These are phyloP conservation scores for Pseudodiploospora longispora DNA, from an alignment of 2,329 filamentous ascomycete species.

Conservation along the genomic window DNA sequence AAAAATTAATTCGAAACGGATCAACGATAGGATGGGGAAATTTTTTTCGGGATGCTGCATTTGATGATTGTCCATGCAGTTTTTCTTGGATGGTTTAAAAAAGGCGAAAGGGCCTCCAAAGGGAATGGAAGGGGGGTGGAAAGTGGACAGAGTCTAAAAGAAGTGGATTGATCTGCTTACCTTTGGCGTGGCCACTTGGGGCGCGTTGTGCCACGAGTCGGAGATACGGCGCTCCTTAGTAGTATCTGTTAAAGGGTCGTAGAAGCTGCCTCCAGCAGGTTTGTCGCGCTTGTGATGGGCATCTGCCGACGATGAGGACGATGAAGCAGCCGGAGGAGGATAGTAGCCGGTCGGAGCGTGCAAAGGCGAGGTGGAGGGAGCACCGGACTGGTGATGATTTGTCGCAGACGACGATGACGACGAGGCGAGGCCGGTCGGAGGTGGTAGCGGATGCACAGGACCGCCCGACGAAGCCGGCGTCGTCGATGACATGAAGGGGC, in stretches of 20 bases:
- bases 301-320: constrained; percentile 16
- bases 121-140: constrained; percentile 8
- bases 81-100: neutral
- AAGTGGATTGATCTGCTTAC: constrained; percentile 30
- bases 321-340: constrained; percentile 15
- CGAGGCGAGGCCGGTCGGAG: constrained; percentile 18
- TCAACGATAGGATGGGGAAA: constrained; percentile 2
- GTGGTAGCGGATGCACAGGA: constrained; percentile 22
- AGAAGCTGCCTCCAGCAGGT: constrained; percentile 38
- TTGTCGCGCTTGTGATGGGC: constrained; percentile 30
- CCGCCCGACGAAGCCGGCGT: constrained; percentile 19
- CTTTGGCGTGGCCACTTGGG: constrained; percentile 37
- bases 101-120: neutral
- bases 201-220: constrained; percentile 40
- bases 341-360: constrained; percentile 37
- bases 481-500: constrained; percentile 30
- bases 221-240: constrained; percentile 38
- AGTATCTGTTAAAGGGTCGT: constrained; percentile 46
- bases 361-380: constrained; percentile 32
- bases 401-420: constrained; percentile 11
- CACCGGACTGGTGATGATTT: constrained; percentile 17
- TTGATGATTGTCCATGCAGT: neutral
- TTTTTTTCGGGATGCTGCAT: constrained; percentile 4
- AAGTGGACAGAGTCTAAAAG: constrained; percentile 9
- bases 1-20: constrained; percentile 3